Evolutionary conservation across 371 early-diverging fungal species (phyloP), one percentile per base, ranked within the genome.

Genomic region (Furculomyces boomerangus): DNA sequence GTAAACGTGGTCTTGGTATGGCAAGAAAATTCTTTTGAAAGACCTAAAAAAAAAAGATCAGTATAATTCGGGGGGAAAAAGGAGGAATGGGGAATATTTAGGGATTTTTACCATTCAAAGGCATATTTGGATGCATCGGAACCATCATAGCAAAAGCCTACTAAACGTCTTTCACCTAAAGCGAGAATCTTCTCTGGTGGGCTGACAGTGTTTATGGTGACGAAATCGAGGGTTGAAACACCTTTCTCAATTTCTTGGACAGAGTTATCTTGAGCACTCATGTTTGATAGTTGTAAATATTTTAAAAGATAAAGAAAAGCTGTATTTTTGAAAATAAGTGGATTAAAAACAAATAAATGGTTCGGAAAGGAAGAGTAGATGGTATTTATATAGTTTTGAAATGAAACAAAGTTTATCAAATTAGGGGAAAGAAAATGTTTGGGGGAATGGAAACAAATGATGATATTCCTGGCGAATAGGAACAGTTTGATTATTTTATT

Each of bases 31-130:
- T 22, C 32, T 24, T 31, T 40, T 54, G 55, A 54, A 54, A 8
- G 55, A 44, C 53, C 53, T 53, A 53, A 20, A 53, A 41, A 29
- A 53, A 29, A 8, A 25, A 72, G 49, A 45, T 57, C 47, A 39
- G 43, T 7, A 35, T 35, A 35, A 16, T 7, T 10, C 16, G 35
- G 35, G 35, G 35, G 16, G 35, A 16, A 10, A 16, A 16, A 16
- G 16, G 35, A 10, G 35, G 16, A 35, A 35, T 35, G 18, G 35
- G 35, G 18, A 35, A 35, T 35, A 10, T 35, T 7, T 35, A 35
- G 18, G 44, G 18, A n/a, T 41, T 3, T 16, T 22, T 53, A 54
- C 55, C 55, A 54, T 50, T 26, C 16, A 25, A 40, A 54, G 18
- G 55, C 55, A 31, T 47, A 54, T 8, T 40, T 48, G n/a, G 55